These are phyloP conservation scores for Penicillium sp. DNA, from an alignment of 2,329 filamentous ascomycete species.

Conservation along the genomic window DNA sequence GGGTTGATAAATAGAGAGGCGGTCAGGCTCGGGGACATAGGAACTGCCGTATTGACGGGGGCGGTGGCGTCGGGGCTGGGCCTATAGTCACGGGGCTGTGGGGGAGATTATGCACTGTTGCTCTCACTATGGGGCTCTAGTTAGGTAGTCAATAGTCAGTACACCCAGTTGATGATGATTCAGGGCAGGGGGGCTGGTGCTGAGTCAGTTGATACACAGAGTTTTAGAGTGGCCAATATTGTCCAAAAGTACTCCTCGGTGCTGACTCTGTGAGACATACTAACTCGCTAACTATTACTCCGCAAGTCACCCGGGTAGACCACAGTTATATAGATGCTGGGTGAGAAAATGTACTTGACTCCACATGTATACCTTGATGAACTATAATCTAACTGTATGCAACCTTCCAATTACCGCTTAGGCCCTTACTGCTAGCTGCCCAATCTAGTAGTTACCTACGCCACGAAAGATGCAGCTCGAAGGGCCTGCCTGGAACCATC, in stretches of 20 bases:
- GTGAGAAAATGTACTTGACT: background rate
- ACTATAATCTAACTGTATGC: background rate
- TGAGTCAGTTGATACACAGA: background rate
- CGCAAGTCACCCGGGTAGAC: background rate
- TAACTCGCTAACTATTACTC: background rate
- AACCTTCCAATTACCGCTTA: background rate
- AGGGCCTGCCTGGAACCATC: too few species aligned
- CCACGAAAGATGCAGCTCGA: background rate
- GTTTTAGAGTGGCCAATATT: background rate
- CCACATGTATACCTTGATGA: background rate
- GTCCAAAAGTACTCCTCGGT: background rate
- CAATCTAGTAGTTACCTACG: background rate
- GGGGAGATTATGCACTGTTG: background rate
- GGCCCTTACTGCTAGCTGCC: background rate
- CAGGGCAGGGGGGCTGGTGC: background rate
- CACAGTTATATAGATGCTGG: background rate
- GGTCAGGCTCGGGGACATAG: background rate
- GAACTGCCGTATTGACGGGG: background rate
- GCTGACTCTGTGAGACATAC: background rate
- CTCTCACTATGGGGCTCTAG: too few species aligned
- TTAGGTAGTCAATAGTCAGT: background rate
- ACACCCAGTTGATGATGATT: background rate
- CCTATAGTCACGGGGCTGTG: background rate
- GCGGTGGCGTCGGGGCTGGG: background rate
- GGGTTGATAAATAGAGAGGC: conserved; percentile 3